These are phyloP conservation scores for Madurella mycetomatis DNA, from an alignment of 2,329 filamentous ascomycete genomes.

Conservation along the genomic window DNA sequence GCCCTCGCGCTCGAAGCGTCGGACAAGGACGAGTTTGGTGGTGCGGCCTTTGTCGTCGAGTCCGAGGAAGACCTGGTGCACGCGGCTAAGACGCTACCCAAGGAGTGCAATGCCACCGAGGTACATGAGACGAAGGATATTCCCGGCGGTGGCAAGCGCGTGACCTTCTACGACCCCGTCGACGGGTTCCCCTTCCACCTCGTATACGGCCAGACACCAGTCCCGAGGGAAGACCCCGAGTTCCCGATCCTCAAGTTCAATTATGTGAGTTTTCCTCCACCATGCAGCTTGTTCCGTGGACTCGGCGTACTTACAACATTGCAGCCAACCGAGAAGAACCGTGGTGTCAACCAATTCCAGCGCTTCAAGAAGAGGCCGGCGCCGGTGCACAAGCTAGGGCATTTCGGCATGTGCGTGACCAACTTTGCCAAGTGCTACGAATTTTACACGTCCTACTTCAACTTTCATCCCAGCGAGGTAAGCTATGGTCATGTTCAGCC, in stretches of 20 bases:
- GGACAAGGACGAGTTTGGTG: constrained; percentile 48
- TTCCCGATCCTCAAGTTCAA: constrained; percentile 43
- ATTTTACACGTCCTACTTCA: constrained; percentile 49
- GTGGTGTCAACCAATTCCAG: constrained; percentile 45
- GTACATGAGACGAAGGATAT: constrained; percentile 47
- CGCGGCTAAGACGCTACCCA: constrained; percentile 44
- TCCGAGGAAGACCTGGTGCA: constrained; percentile 50
- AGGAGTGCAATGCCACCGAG: constrained; percentile 43
- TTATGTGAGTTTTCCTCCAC: constrained; percentile 41
- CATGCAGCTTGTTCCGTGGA: background rate
- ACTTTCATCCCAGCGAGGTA: constrained; percentile 48
- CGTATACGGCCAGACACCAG: constrained; percentile 47
- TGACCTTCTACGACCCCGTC: constrained; percentile 49
- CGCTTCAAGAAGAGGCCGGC: constrained; percentile 44
- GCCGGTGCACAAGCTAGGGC: constrained; percentile 48
- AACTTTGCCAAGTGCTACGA: constrained; percentile 44
- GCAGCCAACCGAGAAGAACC: constrained; percentile 49
- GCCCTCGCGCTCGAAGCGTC: constrained; percentile 51
- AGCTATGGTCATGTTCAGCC: background rate
- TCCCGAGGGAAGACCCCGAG: constrained; percentile 37
- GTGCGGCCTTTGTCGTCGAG: constrained; percentile 55
- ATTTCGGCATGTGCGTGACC: constrained; percentile 52
- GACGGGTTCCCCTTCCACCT: constrained; percentile 56
- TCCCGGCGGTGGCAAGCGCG: constrained; percentile 51
- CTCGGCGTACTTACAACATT: constrained; percentile 19